Conservation (phyloP, 2,329 filamentous ascomycete genomes). For the Alternaria sp. region DNA sequence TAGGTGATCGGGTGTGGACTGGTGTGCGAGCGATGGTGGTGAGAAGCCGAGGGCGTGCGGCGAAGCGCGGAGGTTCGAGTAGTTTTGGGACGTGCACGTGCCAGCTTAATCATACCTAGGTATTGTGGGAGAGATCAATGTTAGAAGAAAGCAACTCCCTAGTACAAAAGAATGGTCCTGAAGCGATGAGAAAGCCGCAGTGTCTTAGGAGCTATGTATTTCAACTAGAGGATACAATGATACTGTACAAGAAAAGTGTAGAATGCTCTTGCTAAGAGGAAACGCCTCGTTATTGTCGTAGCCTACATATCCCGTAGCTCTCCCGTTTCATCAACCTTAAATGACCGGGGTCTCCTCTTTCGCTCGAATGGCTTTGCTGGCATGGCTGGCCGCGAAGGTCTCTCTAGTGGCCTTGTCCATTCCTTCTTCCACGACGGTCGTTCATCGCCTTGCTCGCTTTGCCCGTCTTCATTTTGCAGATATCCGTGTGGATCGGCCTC, state of each 20-base stretch:
- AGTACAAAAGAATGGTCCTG: too few species aligned
- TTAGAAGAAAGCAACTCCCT: too few species aligned
- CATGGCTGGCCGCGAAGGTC: background rate
- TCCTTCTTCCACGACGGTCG: slow-evolving; percentile 22
- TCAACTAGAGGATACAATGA: background rate
- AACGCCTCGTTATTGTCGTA: background rate
- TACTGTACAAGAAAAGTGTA: slow-evolving; percentile 7
- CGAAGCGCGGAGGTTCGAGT: slow-evolving; percentile 28
- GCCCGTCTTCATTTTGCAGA: slow-evolving; percentile 1
- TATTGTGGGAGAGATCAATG: too few species aligned
- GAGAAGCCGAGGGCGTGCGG: slow-evolving; percentile 19
- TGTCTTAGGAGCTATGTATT: background rate
- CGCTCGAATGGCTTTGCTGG: background rate
- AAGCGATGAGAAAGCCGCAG: too few species aligned
- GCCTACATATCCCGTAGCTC: background rate
- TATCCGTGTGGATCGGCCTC: slow-evolving; percentile 21
- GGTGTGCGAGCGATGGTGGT: background rate
- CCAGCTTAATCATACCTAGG: slow-evolving; percentile 1
- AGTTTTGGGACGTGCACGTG: slow-evolving; percentile 18
- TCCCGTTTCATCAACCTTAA: background rate
- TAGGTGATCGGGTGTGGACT: background rate
- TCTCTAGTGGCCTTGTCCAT: slow-evolving; percentile 17
- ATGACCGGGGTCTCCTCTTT: background rate
- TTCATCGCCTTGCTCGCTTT: background rate
- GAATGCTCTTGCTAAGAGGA: background rate